Evolutionary conservation across 2,329 filamentous ascomycete species (phyloP), one percentile per base, ranked within the genome.

Genomic region (Colletotrichum sp.): DNA sequence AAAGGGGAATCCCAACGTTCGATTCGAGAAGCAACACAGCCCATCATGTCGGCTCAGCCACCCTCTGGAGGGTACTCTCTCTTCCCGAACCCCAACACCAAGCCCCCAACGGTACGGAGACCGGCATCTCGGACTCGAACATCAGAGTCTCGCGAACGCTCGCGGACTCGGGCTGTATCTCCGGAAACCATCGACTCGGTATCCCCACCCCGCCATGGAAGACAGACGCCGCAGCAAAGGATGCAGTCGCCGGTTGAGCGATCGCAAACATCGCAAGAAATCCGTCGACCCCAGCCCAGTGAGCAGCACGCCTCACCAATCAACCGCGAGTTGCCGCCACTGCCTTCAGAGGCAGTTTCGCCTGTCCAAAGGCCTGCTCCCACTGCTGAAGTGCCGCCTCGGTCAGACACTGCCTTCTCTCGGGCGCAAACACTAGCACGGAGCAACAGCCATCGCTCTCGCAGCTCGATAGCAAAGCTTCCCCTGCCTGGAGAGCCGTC

Each of bases 391-490:
- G 81, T 85, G 2, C 87, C 87, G 2, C 84, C 84, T 7, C 86
- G 88, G 56, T 85, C 87, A 38, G 88, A 89, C 15, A 90, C 88
- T 0, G 87, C 88, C 28, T 87, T 91, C 74, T 89, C 89, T 0
- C 87, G 89, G 73, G 85, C 87, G 34, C 85, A 87, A 68, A 88
- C 88, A 3, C 83, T 91, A 55, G 87, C 88, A 13, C 85, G 88
- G 65, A 87, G 84, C 75, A 85, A 85, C 65, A 91, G 89, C 80
- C 86, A 84, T 64, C 84, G 86, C 21, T 91, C 90, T 2, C 85
- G 89, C 70, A 89, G 84, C 81, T 93, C 90, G 24, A 91, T 92
- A 78, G 89, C 89, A 66, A 92, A 92, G 78, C 83, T 86, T 28
- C 90, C 89, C 18, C 79, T 89, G 6, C 80, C 80, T 30, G 85